Conservation (phyloP, 2,329 filamentous ascomycete genomes). For the Cladorrhinum sp. region DNA sequence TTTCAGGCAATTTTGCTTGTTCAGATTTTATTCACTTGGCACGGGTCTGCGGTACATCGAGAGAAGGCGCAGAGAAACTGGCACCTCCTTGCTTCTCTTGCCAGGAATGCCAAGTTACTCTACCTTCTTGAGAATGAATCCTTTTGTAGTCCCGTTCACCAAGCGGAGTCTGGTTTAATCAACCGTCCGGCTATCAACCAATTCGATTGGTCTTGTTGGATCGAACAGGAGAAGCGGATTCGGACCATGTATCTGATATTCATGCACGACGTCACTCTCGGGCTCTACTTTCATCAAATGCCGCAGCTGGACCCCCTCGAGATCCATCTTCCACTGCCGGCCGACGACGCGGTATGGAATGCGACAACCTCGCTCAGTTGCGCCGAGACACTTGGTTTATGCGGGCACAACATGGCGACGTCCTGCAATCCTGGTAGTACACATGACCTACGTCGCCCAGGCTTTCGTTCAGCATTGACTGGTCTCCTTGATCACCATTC, state of each 20-base stretch:
- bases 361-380: slow-evolving; percentile 58
- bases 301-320: slow-evolving; percentile 63
- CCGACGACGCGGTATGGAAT: slow-evolving; percentile 73
- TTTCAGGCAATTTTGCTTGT: slow-evolving; percentile 64
- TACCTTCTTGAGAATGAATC: slow-evolving; percentile 48
- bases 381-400: slow-evolving; percentile 61
- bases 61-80: slow-evolving; percentile 60
- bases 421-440: slow-evolving; percentile 60
- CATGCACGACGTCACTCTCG: slow-evolving; percentile 61
- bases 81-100: slow-evolving; percentile 53
- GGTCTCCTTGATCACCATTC: slow-evolving; percentile 58
- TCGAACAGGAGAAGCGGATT: slow-evolving; percentile 67
- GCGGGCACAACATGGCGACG: slow-evolving; percentile 54
- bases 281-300: slow-evolving; percentile 68
- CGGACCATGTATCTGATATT: slow-evolving; percentile 64
- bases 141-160: slow-evolving; percentile 59
- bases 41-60: slow-evolving; percentile 64
- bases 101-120: slow-evolving; percentile 55
- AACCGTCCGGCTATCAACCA: slow-evolving; percentile 43
- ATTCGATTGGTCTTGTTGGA: slow-evolving; percentile 66
- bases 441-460: slow-evolving; percentile 60
- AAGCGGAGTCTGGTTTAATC: slow-evolving; percentile 47
- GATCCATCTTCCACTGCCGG: slow-evolving; percentile 64
- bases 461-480: slow-evolving; percentile 59
- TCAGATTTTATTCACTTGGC: slow-evolving; percentile 63